Evolutionary conservation across 352 stramenopile species (phyloP).

Genomic region (Peronosclerospora sorghi): DNA sequence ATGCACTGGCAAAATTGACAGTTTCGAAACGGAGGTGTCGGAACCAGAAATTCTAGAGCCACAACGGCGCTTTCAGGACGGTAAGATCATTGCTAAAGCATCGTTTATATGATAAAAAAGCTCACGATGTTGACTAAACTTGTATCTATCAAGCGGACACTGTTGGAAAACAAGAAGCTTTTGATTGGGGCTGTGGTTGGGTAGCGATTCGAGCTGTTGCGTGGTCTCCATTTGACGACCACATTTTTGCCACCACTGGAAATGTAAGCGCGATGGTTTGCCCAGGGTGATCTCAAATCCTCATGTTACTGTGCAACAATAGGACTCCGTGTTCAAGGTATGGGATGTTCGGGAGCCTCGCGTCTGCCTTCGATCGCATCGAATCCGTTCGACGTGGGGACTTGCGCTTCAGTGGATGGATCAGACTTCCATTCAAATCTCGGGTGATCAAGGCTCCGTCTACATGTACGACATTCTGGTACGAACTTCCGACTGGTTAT

Average conservation of each 20-base stretch:
- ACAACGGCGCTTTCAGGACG: constrained; percentile 69
- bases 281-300: not conserved
- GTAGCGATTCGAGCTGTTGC: constrained; percentile 63
- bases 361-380: constrained; percentile 65
- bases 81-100: constrained; percentile 18
- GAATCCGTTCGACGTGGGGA: constrained; percentile 73
- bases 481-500: constrained; percentile 9
- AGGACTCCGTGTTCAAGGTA: constrained; percentile 78
- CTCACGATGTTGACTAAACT: constrained; percentile 4
- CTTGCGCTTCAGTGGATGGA: constrained; percentile 70
- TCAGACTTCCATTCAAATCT: constrained; percentile 62
- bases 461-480: constrained; percentile 75
- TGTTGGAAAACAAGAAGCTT: constrained; percentile 68
- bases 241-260: constrained; percentile 78
- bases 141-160: constrained; percentile 44
- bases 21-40: not conserved
- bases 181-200: constrained; percentile 79
- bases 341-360: constrained; percentile 78
- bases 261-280: constrained; percentile 39
- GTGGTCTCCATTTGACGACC: constrained; percentile 75
- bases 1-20: constrained; percentile 7
- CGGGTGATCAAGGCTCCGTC: constrained; percentile 70
- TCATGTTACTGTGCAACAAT: not conserved
- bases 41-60: constrained; percentile 36
- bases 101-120: not conserved